A percentile compares a stretch with the other conserved stretches of the same genome.
Evolutionary conservation across 2,329 filamentous ascomycete genomes (phyloP).

Genomic region (Aspergillus sergii): DNA sequence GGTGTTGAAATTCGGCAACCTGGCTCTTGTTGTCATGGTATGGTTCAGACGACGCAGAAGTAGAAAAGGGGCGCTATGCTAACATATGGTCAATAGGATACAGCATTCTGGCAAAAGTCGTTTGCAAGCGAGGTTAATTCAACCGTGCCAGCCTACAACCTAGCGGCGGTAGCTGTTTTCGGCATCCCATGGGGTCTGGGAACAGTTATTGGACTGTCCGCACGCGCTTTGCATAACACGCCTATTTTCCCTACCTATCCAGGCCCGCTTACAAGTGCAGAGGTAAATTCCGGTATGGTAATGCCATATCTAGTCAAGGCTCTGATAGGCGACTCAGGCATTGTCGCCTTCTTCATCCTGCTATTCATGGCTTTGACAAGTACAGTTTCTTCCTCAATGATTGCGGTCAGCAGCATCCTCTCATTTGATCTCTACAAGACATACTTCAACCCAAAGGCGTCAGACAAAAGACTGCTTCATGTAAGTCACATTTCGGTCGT

Average conservation of each 20-base stretch:
- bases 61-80: not conserved
- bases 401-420: constrained; percentile 55
- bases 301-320: constrained; percentile 52
- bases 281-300: constrained; percentile 50
- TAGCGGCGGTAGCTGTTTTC: constrained; percentile 50
- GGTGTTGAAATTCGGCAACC: constrained; percentile 53
- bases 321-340: constrained; percentile 47
- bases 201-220: constrained; percentile 51
- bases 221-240: constrained; percentile 49
- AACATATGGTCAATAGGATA: constrained; percentile 35
- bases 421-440: constrained; percentile 56
- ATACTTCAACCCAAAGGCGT: constrained; percentile 52
- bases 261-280: constrained; percentile 39
- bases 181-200: constrained; percentile 53
- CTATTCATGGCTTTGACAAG: constrained; percentile 57
- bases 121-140: constrained; percentile 53
- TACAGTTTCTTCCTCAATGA: constrained; percentile 54
- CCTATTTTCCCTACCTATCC: constrained; percentile 51
- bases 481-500: constrained; percentile 53
- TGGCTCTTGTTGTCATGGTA: constrained; percentile 54
- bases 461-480: constrained; percentile 45
- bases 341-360: constrained; percentile 50
- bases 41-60: not conserved
- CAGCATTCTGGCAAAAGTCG: constrained; percentile 57
- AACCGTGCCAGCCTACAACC: constrained; percentile 52